phyloP scores from a whole-genome alignment of 805 yeast genomes.

The Metschnikowia colocasiae region DNA sequence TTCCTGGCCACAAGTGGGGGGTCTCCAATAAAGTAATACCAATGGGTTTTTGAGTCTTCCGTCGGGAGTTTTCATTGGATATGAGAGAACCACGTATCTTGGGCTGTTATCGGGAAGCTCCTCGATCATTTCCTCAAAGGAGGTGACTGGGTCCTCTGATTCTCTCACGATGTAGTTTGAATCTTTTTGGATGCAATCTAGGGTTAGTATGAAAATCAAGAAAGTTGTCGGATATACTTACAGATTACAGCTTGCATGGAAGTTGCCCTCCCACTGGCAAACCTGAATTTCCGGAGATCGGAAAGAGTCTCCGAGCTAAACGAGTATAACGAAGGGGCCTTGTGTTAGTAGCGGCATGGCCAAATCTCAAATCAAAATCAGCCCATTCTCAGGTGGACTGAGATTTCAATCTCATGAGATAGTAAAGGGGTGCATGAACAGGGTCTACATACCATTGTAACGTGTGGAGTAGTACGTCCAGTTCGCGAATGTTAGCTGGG shows the following conservation, averaged over 20 bases:
- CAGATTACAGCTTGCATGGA: conserved; percentile 60
- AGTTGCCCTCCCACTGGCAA: conserved; percentile 62
- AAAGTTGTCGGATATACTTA: conserved; percentile 25
- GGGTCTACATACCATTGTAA: conserved; percentile 1
- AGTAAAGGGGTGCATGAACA: neutral
- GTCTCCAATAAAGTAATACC: conserved; percentile 82
- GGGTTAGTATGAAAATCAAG: conserved; percentile 6
- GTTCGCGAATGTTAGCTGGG: neutral
- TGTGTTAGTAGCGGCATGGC: conserved; percentile 5
- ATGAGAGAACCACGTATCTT: conserved; percentile 68
- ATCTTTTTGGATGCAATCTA: conserved; percentile 53
- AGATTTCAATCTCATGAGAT: neutral
- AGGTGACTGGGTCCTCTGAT: conserved; percentile 43
- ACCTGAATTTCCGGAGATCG: conserved; percentile 66
- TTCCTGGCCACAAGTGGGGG: conserved; percentile 80
- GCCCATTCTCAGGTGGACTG: neutral
- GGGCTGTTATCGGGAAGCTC: conserved; percentile 82
- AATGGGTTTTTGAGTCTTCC: conserved; percentile 73
- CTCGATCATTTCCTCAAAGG: conserved; percentile 63
- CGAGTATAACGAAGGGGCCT: conserved; percentile 49
- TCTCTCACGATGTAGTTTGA: conserved; percentile 51
- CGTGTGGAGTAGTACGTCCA: conserved; percentile 1
- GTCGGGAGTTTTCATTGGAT: conserved; percentile 66
- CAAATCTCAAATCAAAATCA: neutral
- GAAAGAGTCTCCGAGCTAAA: conserved; percentile 59